phyloP scores from a whole-genome alignment of 768 basidiomycete genomes.

The Hypholoma sublateritium region DNA sequence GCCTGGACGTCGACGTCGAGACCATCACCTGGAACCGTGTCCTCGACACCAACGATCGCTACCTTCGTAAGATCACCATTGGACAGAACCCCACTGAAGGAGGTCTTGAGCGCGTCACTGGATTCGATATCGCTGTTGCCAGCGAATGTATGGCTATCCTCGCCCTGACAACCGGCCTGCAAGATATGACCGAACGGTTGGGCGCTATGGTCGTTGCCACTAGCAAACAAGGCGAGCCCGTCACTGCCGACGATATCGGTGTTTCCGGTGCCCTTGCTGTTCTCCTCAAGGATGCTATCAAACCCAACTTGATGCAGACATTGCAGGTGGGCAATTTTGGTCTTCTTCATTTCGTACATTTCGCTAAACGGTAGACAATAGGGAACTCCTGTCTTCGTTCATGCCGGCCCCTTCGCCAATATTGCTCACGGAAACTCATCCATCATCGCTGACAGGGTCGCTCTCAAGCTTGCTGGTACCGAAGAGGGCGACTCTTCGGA shows the following conservation, averaged over 20 bases:
- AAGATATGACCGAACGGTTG: slow-evolving; percentile 89
- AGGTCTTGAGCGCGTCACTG: slow-evolving; percentile 85
- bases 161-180: slow-evolving; percentile 82
- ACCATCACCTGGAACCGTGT: slow-evolving; percentile 99
- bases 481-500: slow-evolving; percentile 85
- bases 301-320: slow-evolving; percentile 99
- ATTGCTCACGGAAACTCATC: slow-evolving; percentile 99
- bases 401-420: slow-evolving; percentile 98
- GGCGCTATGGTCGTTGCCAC: slow-evolving; percentile 98
- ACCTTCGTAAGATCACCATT: slow-evolving; percentile 90
- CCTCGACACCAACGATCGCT: slow-evolving; percentile 94
- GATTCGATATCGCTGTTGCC: slow-evolving; percentile 96
- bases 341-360: background rate
- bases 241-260: slow-evolving; percentile 97
- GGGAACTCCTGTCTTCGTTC: slow-evolving; percentile 98
- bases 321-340: slow-evolving; percentile 56
- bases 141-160: slow-evolving; percentile 99
- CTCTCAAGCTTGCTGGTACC: slow-evolving; percentile 93
- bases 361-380: slow-evolving; percentile 22
- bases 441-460: slow-evolving; percentile 95
- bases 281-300: slow-evolving; percentile 98
- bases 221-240: slow-evolving; percentile 83
- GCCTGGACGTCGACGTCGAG: slow-evolving; percentile 85
- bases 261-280: slow-evolving; percentile 94
- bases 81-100: slow-evolving; percentile 91